Evolutionary conservation across 306 rosid species (phyloP).

Genomic region (Herpetospermum pedunculosum): DNA sequence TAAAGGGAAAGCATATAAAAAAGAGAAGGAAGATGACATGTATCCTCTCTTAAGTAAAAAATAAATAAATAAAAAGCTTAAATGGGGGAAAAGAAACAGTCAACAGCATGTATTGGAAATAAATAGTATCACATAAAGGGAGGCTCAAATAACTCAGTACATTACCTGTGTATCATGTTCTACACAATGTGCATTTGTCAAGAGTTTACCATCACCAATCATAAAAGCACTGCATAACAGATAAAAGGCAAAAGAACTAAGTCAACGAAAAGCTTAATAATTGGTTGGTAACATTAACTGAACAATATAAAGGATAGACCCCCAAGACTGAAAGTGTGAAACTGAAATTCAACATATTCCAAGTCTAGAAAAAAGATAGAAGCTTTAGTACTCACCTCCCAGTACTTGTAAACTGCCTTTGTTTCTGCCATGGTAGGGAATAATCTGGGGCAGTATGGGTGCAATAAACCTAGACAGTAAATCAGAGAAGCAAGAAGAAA

Average conservation of each 20-base stretch:
- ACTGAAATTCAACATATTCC: background rate
- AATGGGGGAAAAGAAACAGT: background rate
- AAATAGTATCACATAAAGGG: background rate
- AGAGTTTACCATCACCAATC: conserved; percentile 72
- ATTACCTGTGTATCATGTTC: conserved; percentile 89
- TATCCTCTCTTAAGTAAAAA: background rate
- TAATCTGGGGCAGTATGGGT: conserved; percentile 94
- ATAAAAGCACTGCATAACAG: conserved; percentile 69
- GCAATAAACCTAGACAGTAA: conserved; percentile 68
- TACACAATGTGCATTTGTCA: conserved; percentile 97
- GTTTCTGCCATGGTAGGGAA: conserved; percentile 99
- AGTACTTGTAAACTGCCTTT: conserved; percentile 88
- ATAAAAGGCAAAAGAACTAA: background rate
- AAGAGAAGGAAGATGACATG: background rate
- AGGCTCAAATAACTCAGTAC: conserved; percentile 14
- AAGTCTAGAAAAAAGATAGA: background rate
- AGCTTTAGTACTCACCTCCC: conserved; percentile 64
- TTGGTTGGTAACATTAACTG: background rate
- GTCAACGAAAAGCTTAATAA: background rate
- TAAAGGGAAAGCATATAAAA: background rate
- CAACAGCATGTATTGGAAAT: background rate
- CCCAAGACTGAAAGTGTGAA: background rate
- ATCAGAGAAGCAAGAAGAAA: background rate
- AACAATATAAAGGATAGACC: background rate
- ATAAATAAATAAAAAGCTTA: background rate